Conservation (phyloP, 2,329 filamentous ascomycete species). For the Pyricularia sp. region DNA sequence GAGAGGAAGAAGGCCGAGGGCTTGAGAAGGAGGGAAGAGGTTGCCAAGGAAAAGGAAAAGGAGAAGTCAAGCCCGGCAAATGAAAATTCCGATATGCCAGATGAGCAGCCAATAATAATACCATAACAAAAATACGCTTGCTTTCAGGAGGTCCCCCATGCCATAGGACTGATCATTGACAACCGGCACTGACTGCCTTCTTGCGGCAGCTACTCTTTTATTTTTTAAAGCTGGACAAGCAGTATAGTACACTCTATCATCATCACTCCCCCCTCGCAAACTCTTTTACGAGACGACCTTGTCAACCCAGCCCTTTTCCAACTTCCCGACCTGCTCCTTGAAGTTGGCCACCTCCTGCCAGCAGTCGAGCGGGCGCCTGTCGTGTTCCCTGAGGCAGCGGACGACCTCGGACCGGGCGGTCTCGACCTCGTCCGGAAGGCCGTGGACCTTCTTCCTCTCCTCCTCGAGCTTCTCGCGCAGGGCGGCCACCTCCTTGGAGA, state of each 20-base stretch:
- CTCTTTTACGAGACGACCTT: constrained; percentile 50
- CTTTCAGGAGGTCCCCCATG: not conserved
- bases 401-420: constrained; percentile 68
- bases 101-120: not conserved
- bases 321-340: constrained; percentile 75
- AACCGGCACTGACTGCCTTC: not conserved
- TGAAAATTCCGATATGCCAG: not conserved
- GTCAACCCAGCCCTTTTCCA: constrained; percentile 85
- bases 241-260: not conserved
- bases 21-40: constrained; percentile 19
- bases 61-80: not conserved
- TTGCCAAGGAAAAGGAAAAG: not conserved
- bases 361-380: constrained; percentile 84
- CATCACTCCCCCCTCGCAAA: not conserved
- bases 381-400: constrained; percentile 72
- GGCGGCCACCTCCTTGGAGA: constrained; percentile 50
- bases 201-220: not conserved
- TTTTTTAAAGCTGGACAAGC: not conserved
- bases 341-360: constrained; percentile 89
- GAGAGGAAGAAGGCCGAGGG: constrained; percentile 51
- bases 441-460: constrained; percentile 56
- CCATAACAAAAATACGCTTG: not conserved
- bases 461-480: constrained; percentile 50
- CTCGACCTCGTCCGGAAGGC: constrained; percentile 63
- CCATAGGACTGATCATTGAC: not conserved